A percentile compares a stretch with the other conserved stretches of the same genome.
These are phyloP conservation scores for Skeletonema grethae DNA, from an alignment of 108 stramenopile genomes.

Conservation along the genomic window DNA sequence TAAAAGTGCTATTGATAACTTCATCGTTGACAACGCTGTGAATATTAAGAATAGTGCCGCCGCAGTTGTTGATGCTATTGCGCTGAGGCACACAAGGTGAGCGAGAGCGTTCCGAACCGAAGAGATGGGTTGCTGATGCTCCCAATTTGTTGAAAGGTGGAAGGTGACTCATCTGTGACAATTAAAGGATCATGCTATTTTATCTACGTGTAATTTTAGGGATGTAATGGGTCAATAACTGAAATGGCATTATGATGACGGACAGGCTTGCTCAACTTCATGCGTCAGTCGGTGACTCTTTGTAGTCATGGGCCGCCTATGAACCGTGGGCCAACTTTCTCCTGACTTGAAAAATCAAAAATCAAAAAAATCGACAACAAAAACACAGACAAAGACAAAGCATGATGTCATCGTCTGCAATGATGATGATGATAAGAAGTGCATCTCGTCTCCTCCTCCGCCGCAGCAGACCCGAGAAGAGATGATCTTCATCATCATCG, in stretches of 20 bases:
- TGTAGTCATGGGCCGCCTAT: background rate
- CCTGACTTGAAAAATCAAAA: too few relatives aligned
- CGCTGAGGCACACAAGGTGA: background rate
- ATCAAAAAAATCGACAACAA: too few relatives aligned
- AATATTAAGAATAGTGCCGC: background rate
- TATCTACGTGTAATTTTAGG: background rate
- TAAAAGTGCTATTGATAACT: constrained; percentile 9
- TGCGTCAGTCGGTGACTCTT: background rate
- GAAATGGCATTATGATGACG: background rate
- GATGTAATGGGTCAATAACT: background rate
- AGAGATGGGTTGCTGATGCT: background rate
- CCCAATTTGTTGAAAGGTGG: background rate
- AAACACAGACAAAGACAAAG: too few relatives aligned
- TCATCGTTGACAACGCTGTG: background rate
- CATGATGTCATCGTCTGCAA: too few relatives aligned
- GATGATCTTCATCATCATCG: too few relatives aligned
- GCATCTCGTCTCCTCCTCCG: too few relatives aligned
- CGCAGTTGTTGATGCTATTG: background rate
- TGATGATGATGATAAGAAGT: too few relatives aligned
- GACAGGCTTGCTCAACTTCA: background rate
- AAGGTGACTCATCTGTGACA: background rate
- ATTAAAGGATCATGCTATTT: background rate
- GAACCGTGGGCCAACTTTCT: too few relatives aligned
- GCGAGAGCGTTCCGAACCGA: background rate
- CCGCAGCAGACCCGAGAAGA: too few relatives aligned